These are phyloP conservation scores for Eimeria falciformis DNA, from an alignment of 169 alveolate genomes.

Conservation along the genomic window DNA sequence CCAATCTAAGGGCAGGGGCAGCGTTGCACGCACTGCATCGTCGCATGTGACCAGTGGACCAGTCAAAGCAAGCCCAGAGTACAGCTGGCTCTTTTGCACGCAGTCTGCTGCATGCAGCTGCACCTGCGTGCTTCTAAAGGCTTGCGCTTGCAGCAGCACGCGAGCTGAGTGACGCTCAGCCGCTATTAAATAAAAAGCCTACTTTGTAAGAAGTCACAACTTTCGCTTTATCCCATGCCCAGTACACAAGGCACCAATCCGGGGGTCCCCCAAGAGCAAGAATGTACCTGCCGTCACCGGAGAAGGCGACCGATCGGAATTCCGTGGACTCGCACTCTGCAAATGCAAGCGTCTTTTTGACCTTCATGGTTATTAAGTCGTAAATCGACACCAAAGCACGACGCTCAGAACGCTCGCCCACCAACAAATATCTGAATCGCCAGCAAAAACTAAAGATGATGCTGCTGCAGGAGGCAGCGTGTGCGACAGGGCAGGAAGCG, in stretches of 20 bases:
- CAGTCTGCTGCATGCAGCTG: constrained; percentile 54
- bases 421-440: constrained; percentile 77
- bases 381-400: constrained; percentile 84
- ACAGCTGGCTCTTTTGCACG: constrained; percentile 62
- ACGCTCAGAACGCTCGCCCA: constrained; percentile 85
- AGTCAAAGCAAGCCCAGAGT: no score
- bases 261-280: constrained; percentile 88
- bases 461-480: not conserved
- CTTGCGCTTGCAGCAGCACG: no score
- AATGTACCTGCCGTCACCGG: constrained; percentile 84
- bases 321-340: constrained; percentile 83
- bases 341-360: constrained; percentile 82
- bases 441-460: no score
- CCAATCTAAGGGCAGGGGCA: not conserved
- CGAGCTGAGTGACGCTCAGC: no score
- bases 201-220: constrained; percentile 79
- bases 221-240: constrained; percentile 89
- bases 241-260: constrained; percentile 85
- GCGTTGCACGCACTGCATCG: constrained; percentile 25
- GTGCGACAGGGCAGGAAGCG: no score
- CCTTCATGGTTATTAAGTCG: constrained; percentile 83
- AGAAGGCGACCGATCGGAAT: constrained; percentile 86
- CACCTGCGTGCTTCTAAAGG: no score
- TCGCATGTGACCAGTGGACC: no score
- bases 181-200: no score